Evolutionary conservation across 176 grass and related monocot species (phyloP).

Genomic region (Carex kokanica): DNA sequence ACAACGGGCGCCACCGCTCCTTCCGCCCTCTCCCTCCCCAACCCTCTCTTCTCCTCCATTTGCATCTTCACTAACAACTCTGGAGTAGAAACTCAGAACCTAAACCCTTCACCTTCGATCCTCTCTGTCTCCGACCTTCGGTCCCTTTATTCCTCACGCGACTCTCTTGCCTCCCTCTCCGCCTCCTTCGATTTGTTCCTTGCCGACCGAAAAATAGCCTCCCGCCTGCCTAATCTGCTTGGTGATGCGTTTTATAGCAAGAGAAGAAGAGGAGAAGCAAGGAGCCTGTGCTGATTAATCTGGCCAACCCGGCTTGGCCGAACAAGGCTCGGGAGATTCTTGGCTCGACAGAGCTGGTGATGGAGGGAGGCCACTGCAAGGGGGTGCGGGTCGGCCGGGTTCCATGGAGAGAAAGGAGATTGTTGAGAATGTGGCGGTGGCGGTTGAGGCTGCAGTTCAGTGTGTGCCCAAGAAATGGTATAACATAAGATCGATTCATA

Average conservation of each 20-base stretch:
- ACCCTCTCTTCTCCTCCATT: slow-evolving; percentile 16
- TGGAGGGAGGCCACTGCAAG: slow-evolving; percentile 20
- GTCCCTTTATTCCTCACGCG: slow-evolving; percentile 17
- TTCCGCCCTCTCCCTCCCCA: slow-evolving; percentile 6
- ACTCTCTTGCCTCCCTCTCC: background rate
- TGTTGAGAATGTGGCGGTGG: slow-evolving; percentile 9
- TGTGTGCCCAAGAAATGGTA: slow-evolving; percentile 30
- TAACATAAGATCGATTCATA: slow-evolving; percentile 27
- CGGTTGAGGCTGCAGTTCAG: background rate
- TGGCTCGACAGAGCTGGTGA: background rate
- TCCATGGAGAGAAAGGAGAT: slow-evolving; percentile 17
- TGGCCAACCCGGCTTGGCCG: slow-evolving; percentile 1
- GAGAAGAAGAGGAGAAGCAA: slow-evolving; percentile 20
- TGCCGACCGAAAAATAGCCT: slow-evolving; percentile 5
- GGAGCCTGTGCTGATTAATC: slow-evolving; percentile 15
- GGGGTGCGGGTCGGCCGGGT: slow-evolving; percentile 1
- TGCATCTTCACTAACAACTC: slow-evolving; percentile 27
- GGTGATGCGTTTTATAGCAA: slow-evolving; percentile 22
- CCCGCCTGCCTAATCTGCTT: slow-evolving; percentile 14
- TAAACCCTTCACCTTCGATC: background rate
- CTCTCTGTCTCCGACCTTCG: slow-evolving; percentile 13
- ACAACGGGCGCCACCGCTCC: slow-evolving; percentile 18
- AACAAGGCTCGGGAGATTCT: background rate
- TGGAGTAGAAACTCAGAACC: background rate
- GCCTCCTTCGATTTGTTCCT: slow-evolving; percentile 18